Percentiles rank a stretch among this genome's conserved stretches.
These are phyloP conservation scores for Aspergillus sp. DNA, from an alignment of 2,329 filamentous ascomycete species.

Conservation along the genomic window DNA sequence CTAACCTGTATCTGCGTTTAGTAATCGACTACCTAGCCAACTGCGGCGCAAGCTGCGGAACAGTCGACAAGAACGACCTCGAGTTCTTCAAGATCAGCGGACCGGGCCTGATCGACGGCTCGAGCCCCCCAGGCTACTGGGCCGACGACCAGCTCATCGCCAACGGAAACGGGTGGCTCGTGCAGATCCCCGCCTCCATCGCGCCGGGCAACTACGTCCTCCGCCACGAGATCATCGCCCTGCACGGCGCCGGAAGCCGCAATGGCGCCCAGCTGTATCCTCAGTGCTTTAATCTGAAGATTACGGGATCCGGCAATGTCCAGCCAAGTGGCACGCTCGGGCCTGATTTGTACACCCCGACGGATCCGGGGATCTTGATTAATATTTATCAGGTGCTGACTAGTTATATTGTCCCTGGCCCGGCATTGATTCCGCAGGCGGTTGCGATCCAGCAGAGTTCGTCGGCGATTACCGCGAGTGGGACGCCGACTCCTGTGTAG, in stretches of 20 bases:
- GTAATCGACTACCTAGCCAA: slow-evolving; percentile 65
- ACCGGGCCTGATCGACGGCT: slow-evolving; percentile 53
- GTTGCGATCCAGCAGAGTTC: slow-evolving; percentile 19
- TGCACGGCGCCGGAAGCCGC: slow-evolving; percentile 47
- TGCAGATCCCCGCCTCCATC: slow-evolving; percentile 49
- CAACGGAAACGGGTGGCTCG: slow-evolving; percentile 53
- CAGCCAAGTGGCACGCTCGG: slow-evolving; percentile 52
- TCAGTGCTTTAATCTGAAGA: slow-evolving; percentile 61
- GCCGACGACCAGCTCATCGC: slow-evolving; percentile 56
- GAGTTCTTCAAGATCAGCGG: slow-evolving; percentile 66
- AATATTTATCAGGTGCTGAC: slow-evolving; percentile 54
- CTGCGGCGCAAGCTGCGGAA: slow-evolving; percentile 58
- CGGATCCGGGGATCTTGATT: slow-evolving; percentile 60
- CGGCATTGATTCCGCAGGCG: slow-evolving; percentile 20
- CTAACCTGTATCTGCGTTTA: neutral
- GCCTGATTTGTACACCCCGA: slow-evolving; percentile 57
- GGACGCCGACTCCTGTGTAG: slow-evolving; percentile 6
- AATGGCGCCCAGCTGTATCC: slow-evolving; percentile 57
- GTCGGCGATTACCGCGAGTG: slow-evolving; percentile 22
- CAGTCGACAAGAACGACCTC: slow-evolving; percentile 55
- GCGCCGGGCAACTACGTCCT: slow-evolving; percentile 57
- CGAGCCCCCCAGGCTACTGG: slow-evolving; percentile 53
- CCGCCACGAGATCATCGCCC: slow-evolving; percentile 57
- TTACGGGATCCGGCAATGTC: slow-evolving; percentile 56
- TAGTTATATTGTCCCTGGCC: slow-evolving; percentile 22